These are phyloP conservation scores for Iberis amara DNA, from an alignment of 441 rosid species.

Conservation along the genomic window DNA sequence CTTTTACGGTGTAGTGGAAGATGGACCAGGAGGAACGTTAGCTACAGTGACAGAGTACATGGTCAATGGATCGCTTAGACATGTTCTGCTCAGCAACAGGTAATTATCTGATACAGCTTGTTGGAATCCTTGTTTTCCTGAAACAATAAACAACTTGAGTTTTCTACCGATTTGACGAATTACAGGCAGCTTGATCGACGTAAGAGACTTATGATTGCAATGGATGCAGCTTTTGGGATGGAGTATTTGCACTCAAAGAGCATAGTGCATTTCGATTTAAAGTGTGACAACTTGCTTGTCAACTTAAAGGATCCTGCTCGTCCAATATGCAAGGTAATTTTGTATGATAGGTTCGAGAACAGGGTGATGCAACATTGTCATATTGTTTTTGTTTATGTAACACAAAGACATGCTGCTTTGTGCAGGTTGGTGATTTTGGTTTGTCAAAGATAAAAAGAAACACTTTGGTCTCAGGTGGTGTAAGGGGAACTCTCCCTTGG, in stretches of 20 bases:
- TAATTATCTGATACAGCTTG: conserved; percentile 20
- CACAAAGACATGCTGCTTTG: conserved; percentile 9
- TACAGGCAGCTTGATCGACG: conserved; percentile 48
- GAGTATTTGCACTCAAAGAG: conserved; percentile 69
- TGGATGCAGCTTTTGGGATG: conserved; percentile 79
- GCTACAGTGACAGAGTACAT: conserved; percentile 73
- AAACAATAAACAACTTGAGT: background rate
- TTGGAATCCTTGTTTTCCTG: conserved; percentile 2
- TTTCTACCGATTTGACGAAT: conserved; percentile 6
- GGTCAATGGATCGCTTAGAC: conserved; percentile 74
- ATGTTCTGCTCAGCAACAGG: conserved; percentile 65
- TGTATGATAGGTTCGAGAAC: background rate
- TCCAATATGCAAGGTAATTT: conserved; percentile 61
- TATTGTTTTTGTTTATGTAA: conserved; percentile 11
- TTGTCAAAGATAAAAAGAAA: conserved; percentile 60
- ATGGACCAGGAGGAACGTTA: conserved; percentile 64
- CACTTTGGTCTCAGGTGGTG: conserved; percentile 66
- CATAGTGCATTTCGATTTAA: conserved; percentile 70
- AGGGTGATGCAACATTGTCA: conserved; percentile 3
- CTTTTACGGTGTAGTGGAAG: conserved; percentile 65
- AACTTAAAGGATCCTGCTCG: conserved; percentile 65
- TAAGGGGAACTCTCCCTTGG: conserved; percentile 73
- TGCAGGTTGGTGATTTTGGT: conserved; percentile 68
- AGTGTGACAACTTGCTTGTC: conserved; percentile 69
- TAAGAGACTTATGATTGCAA: conserved; percentile 61